Conservation (phyloP, 192 early-diverging fungal genomes). For the Backusella tarrabulga region DNA sequence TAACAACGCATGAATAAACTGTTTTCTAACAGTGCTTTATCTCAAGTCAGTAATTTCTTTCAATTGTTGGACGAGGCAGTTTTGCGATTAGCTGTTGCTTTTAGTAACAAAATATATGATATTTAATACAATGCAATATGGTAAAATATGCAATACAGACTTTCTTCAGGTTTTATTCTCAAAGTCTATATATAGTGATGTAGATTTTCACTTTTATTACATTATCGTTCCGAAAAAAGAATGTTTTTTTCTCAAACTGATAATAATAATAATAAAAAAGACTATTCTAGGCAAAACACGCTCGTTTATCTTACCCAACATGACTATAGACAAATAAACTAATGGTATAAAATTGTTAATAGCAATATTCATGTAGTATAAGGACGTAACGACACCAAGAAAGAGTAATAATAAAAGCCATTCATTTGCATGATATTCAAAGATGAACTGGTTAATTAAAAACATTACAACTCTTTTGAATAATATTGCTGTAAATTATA, state of each 20-base stretch:
- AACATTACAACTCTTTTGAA: not conserved
- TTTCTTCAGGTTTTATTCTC: not conserved
- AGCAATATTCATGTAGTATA: not conserved
- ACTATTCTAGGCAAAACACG: not conserved
- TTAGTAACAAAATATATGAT: not conserved
- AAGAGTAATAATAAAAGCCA: not conserved
- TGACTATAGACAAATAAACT: not conserved
- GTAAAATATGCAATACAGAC: not conserved
- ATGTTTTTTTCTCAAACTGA: not conserved
- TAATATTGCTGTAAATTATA: not conserved
- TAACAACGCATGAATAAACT: not conserved
- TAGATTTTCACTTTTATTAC: not conserved
- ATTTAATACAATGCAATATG: too few species aligned
- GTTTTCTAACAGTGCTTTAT: not conserved
- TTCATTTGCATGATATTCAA: not conserved
- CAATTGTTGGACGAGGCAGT: not conserved
- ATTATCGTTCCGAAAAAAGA: not conserved
- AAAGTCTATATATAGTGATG: not conserved
- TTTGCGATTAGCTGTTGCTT: not conserved
- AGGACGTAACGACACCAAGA: not conserved
- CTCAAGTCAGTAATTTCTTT: not conserved
- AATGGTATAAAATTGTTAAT: not conserved
- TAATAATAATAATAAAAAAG: not conserved
- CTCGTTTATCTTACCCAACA: not conserved
- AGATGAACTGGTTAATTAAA: not conserved